Conservation (phyloP, 2,329 filamentous ascomycete species). For the Dactylonectria estremocensis region DNA sequence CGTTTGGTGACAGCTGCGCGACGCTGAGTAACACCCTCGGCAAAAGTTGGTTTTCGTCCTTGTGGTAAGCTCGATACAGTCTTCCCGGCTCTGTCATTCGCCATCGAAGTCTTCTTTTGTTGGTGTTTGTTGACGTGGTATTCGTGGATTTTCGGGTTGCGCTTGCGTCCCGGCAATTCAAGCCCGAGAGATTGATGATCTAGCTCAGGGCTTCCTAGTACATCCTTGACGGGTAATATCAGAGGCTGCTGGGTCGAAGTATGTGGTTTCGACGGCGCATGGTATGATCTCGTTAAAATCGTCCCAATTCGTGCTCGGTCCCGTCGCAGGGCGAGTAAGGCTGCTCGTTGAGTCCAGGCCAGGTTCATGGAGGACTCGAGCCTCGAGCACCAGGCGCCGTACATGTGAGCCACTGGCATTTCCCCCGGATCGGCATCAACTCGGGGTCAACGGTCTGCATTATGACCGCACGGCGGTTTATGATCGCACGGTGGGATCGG, state of each 20-base stretch:
- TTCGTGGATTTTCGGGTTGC: not conserved
- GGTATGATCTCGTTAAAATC: conserved; percentile 32
- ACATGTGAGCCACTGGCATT: conserved; percentile 46
- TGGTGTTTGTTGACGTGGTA: not conserved
- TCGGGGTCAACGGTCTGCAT: conserved; percentile 40
- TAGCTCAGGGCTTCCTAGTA: conserved; percentile 21
- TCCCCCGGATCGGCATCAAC: conserved; percentile 41
- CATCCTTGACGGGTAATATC: conserved; percentile 30
- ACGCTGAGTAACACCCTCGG: conserved; percentile 19
- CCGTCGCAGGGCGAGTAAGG: conserved; percentile 33
- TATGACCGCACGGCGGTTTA: conserved; percentile 38
- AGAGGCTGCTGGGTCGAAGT: conserved; percentile 23
- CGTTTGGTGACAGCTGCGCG: conserved; percentile 17
- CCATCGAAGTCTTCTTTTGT: not conserved
- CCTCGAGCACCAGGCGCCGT: conserved; percentile 45
- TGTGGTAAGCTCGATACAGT: not conserved
- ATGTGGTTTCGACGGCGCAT: conserved; percentile 2
- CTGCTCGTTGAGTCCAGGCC: conserved; percentile 37
- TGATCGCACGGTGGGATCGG: conserved; percentile 31
- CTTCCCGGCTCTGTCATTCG: not conserved
- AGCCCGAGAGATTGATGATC: not conserved
- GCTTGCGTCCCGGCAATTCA: not conserved
- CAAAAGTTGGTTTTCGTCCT: not conserved
- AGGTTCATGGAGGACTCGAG: conserved; percentile 36
- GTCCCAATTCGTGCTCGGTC: conserved; percentile 17